Conservation (phyloP, 2,329 filamentous ascomycete species). For the Parastagonospora avenae region DNA sequence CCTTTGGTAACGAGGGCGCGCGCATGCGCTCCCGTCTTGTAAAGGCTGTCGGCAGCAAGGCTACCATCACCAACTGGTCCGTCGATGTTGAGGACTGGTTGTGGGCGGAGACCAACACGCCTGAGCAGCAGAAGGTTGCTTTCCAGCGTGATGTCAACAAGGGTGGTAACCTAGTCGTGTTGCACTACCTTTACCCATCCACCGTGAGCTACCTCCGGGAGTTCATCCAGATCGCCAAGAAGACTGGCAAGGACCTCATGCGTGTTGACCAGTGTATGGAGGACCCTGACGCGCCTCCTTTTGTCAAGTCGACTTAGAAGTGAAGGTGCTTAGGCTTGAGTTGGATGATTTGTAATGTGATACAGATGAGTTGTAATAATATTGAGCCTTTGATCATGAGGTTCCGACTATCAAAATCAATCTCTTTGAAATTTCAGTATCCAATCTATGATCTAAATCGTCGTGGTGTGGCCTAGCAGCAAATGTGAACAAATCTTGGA, state of each 20-base stretch:
- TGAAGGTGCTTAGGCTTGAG: neutral
- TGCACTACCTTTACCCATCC: slow-evolving; percentile 70
- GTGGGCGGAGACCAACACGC: slow-evolving; percentile 66
- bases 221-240: slow-evolving; percentile 69
- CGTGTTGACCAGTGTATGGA: slow-evolving; percentile 69
- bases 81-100: slow-evolving; percentile 75
- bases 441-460: too few relatives aligned
- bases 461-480: too few relatives aligned
- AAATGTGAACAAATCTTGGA: too few relatives aligned
- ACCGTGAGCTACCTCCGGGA: slow-evolving; percentile 68
- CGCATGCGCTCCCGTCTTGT: slow-evolving; percentile 68
- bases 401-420: neutral
- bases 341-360: neutral
- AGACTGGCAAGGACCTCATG: slow-evolving; percentile 68
- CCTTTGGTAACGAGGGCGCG: slow-evolving; percentile 71
- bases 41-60: slow-evolving; percentile 50
- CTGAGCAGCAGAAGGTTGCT: slow-evolving; percentile 69
- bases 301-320: neutral
- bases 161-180: slow-evolving; percentile 68
- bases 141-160: slow-evolving; percentile 67
- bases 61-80: slow-evolving; percentile 69
- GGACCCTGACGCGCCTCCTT: slow-evolving; percentile 61
- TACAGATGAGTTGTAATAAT: neutral
- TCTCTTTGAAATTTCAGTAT: too few relatives aligned
- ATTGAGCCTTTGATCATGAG: slow-evolving; percentile 2